These are phyloP conservation scores for Smallanthus sonchifolius DNA, from an alignment of 129 eudicot species.

Conservation along the genomic window DNA sequence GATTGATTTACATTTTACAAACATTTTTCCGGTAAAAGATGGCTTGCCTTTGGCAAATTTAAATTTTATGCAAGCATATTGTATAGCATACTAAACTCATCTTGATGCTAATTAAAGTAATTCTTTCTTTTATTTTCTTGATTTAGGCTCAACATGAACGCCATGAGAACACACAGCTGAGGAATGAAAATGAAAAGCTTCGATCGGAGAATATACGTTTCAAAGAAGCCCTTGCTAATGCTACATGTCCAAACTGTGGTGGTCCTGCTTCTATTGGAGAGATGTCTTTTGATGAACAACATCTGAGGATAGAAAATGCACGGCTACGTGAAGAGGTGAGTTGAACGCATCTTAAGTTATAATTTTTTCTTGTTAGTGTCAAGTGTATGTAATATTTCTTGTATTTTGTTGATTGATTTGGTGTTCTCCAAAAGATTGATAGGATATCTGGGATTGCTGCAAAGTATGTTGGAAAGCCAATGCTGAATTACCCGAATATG, in stretches of 20 bases:
- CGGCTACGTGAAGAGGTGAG: constrained; percentile 88
- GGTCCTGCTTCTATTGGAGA: constrained; percentile 97
- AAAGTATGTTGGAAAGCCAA: constrained; percentile 94
- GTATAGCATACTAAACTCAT: constrained; percentile 1
- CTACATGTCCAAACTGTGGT: constrained; percentile 92
- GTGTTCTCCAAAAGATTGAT: constrained; percentile 59
- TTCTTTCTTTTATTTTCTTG: constrained; percentile 4
- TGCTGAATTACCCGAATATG: constrained; percentile 66
- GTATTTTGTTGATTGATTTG: not conserved
- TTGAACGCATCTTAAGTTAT: not conserved
- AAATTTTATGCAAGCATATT: not conserved
- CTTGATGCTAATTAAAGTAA: constrained; percentile 3
- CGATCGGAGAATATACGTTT: constrained; percentile 82
- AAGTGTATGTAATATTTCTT: not conserved
- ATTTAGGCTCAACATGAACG: constrained; percentile 93
- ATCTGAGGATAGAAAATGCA: constrained; percentile 84
- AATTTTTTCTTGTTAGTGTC: not conserved
- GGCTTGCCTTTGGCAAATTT: not conserved
- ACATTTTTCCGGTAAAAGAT: not conserved
- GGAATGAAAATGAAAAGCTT: constrained; percentile 87
- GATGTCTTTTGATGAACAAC: constrained; percentile 97
- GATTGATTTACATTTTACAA: not conserved
- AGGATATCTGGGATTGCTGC: constrained; percentile 97
- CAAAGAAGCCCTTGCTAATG: constrained; percentile 87
- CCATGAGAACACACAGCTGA: constrained; percentile 75